phyloP scores from a whole-genome alignment of 805 yeast species.

The Candida railenensis region DNA sequence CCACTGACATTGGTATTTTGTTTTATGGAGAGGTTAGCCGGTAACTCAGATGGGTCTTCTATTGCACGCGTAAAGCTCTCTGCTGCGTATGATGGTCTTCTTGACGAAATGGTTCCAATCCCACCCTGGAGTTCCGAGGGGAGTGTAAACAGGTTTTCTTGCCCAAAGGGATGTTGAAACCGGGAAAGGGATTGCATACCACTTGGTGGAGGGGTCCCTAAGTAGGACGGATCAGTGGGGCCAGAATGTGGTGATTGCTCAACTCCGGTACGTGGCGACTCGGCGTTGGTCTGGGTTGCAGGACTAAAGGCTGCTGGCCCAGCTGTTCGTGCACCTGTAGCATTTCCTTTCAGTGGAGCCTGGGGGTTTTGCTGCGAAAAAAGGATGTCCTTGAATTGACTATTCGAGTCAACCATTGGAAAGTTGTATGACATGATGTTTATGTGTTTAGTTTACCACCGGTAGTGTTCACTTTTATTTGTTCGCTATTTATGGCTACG shows the following conservation, averaged over 20 bases:
- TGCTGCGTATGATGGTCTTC: slow-evolving; percentile 76
- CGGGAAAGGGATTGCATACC: neutral
- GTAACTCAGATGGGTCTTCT: neutral
- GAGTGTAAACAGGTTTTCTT: slow-evolving; percentile 39
- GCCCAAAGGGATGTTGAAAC: slow-evolving; percentile 1
- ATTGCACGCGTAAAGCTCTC: slow-evolving; percentile 51
- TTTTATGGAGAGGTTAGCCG: neutral
- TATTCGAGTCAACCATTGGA: slow-evolving; percentile 4
- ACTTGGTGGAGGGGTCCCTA: slow-evolving; percentile 6
- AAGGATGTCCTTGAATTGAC: slow-evolving; percentile 20
- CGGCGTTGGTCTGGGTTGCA: neutral
- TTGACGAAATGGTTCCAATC: slow-evolving; percentile 55
- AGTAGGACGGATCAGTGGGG: slow-evolving; percentile 6
- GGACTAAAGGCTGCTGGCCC: neutral
- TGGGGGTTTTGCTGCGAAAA: slow-evolving; percentile 16
- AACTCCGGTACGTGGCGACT: neutral
- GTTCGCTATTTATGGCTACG: too few species aligned
- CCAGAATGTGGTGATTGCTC: slow-evolving; percentile 11
- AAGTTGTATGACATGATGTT: neutral
- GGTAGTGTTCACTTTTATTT: too few species aligned
- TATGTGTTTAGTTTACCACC: neutral
- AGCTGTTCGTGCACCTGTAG: neutral
- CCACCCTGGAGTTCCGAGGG: slow-evolving; percentile 68
- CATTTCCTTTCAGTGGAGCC: neutral
- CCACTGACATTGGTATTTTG: slow-evolving; percentile 6